These are phyloP conservation scores for Mucuna pruriens DNA, from an alignment of 306 rosid species.

Conservation along the genomic window DNA sequence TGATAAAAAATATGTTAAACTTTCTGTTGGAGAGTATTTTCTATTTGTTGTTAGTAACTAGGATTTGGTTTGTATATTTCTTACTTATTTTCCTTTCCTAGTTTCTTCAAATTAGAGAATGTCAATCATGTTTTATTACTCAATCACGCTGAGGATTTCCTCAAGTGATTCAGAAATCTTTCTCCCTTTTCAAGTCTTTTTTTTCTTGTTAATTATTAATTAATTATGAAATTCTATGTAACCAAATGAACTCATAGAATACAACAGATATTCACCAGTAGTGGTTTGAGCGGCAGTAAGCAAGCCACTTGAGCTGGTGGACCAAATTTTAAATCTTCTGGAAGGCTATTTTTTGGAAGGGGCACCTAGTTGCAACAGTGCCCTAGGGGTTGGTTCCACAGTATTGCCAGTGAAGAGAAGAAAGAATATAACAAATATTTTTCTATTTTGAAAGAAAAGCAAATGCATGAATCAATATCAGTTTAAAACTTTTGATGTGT, in stretches of 20 bases:
- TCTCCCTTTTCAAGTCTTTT: background rate
- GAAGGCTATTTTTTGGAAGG: background rate
- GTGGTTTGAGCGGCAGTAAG: background rate
- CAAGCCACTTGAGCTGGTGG: background rate
- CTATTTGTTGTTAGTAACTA: background rate
- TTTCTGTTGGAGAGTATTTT: background rate
- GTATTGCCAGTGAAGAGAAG: background rate
- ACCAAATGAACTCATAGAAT: background rate
- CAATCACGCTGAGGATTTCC: background rate
- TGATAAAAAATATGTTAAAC: background rate
- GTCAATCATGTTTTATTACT: background rate
- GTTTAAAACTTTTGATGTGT: background rate
- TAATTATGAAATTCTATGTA: background rate
- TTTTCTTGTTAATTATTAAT: background rate
- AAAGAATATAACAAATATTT: background rate
- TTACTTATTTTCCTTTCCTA: conserved; percentile 4
- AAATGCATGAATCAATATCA: background rate
- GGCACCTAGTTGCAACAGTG: background rate
- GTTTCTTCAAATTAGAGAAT: conserved; percentile 1
- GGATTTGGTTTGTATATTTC: conserved; percentile 13
- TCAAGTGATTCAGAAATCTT: background rate
- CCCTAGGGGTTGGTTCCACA: background rate
- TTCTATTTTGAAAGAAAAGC: background rate
- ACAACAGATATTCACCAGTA: background rate
- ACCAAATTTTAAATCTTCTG: background rate